Evolutionary conservation across 306 rosid species (phyloP).

Genomic region (Corylus avellana): DNA sequence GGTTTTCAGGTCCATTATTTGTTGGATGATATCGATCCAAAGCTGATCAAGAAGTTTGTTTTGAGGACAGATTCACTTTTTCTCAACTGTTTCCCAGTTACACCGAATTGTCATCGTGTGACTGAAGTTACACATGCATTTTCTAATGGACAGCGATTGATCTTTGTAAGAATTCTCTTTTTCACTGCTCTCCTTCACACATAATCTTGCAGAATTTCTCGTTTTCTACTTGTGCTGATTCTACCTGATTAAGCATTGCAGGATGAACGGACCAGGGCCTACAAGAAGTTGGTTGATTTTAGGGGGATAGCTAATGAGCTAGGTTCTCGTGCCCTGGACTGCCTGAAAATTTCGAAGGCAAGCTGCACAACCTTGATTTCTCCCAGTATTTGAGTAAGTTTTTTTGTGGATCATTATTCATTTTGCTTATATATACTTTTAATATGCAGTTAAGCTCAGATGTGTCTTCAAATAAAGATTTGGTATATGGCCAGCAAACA

Average conservation of each 20-base stretch:
- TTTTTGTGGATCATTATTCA: conserved; percentile 7
- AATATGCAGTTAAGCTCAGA: conserved; percentile 75
- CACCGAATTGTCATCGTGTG: conserved; percentile 87
- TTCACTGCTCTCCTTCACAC: conserved; percentile 16
- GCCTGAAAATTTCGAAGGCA: conserved; percentile 87
- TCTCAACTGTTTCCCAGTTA: conserved; percentile 66
- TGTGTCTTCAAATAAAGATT: conserved; percentile 46
- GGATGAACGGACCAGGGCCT: conserved; percentile 83
- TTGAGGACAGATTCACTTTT: conserved; percentile 48
- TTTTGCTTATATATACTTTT: conserved; percentile 38
- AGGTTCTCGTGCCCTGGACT: conserved; percentile 76
- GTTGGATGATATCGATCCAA: conserved; percentile 64
- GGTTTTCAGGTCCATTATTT: conserved; percentile 66
- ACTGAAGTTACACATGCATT: conserved; percentile 62
- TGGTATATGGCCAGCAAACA: conserved; percentile 47
- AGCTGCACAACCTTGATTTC: conserved; percentile 29
- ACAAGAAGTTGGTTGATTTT: conserved; percentile 75
- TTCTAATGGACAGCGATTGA: conserved; percentile 59
- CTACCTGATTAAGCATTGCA: conserved; percentile 39
- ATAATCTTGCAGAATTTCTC: conserved; percentile 5
- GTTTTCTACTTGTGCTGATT: conserved; percentile 32
- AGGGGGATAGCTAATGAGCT: conserved; percentile 79
- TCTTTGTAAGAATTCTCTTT: conserved; percentile 57
- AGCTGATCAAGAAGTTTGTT: conserved; percentile 58
- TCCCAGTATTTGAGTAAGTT: conserved; percentile 19